Conservation (phyloP, 305 asterid species). For the Solanum hybrid region DNA sequence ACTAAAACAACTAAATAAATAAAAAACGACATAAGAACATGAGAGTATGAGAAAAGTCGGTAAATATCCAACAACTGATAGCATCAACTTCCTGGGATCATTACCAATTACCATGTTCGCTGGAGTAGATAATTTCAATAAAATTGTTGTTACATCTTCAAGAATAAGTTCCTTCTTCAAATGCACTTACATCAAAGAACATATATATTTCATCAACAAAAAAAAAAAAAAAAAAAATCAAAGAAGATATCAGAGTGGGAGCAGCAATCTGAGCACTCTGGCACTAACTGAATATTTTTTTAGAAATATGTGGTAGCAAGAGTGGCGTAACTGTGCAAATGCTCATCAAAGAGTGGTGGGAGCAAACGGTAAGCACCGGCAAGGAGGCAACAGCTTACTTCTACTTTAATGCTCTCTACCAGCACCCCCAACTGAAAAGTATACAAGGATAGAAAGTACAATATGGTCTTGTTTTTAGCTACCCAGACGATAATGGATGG, state of each 20-base stretch:
- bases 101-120: not conserved
- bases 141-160: not conserved
- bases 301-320: not conserved
- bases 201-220: not conserved
- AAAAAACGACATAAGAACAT: not conserved
- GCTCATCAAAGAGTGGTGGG: not conserved
- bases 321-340: not conserved
- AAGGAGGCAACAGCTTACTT: not conserved
- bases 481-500: not conserved
- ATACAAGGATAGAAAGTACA: not conserved
- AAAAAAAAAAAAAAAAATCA: not conserved
- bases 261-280: not conserved
- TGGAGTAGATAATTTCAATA: not conserved
- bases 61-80: not conserved
- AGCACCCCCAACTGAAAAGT: not conserved
- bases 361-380: not conserved
- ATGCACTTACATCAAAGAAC: not conserved
- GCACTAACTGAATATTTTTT: not conserved
- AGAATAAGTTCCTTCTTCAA: not conserved
- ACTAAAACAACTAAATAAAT: not conserved
- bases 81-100: not conserved
- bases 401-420: not conserved
- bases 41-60: not conserved
- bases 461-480: not conserved
- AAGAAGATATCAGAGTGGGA: not conserved